phyloP scores from a whole-genome alignment of 2,329 filamentous ascomycete species.

The Colletotrichum higginsianum region DNA sequence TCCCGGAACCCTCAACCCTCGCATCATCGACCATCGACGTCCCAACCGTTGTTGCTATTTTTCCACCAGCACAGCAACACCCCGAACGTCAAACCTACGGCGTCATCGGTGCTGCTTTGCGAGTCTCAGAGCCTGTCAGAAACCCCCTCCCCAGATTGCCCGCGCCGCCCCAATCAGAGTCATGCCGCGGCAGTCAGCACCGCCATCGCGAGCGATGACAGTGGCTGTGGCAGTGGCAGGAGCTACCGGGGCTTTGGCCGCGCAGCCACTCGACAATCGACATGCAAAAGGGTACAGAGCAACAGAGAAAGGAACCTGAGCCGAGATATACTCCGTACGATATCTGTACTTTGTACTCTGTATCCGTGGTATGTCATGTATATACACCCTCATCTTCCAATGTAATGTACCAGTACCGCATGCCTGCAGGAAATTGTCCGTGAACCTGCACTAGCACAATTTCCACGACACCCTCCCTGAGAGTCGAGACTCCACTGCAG shows the following conservation, averaged over 20 bases:
- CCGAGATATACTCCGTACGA: too few relatives aligned
- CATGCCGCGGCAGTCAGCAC: constrained; percentile 24
- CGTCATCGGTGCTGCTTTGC: constrained; percentile 22
- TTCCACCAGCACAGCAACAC: background rate
- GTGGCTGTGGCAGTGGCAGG: too few relatives aligned
- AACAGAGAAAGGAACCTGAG: background rate
- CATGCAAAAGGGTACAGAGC: constrained; percentile 5
- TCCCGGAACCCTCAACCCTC: constrained; percentile 6
- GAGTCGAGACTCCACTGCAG: background rate
- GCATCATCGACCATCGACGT: constrained; percentile 34
- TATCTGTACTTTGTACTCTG: too few relatives aligned
- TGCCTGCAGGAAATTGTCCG: constrained; percentile 39
- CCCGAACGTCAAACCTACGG: constrained; percentile 21
- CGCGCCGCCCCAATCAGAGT: background rate
- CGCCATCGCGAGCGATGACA: background rate
- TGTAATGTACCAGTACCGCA: constrained; percentile 21
- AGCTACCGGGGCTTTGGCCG: background rate
- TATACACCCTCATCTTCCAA: too few relatives aligned
- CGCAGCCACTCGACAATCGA: constrained; percentile 17
- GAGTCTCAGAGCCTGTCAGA: constrained; percentile 26
- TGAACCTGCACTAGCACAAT: constrained; percentile 37
- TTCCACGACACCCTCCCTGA: constrained; percentile 24
- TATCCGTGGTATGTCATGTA: too few relatives aligned
- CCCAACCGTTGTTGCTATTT: constrained; percentile 8
- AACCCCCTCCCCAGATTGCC: background rate